These are phyloP conservation scores for Spiromyces aspiralis DNA, from an alignment of 371 early-diverging fungal genomes.

Conservation along the genomic window DNA sequence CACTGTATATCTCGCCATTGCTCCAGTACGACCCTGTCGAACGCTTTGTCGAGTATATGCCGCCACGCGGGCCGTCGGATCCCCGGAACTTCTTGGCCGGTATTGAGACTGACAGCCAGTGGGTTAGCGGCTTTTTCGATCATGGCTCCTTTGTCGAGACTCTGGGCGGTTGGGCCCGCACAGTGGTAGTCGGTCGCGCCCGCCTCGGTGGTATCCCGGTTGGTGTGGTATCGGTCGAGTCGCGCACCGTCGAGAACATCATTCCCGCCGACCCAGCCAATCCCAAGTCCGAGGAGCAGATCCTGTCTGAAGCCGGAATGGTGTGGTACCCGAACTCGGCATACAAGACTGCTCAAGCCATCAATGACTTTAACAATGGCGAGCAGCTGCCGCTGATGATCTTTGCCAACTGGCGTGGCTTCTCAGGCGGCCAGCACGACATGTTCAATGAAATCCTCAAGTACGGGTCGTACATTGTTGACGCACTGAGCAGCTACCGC, in stretches of 20 bases:
- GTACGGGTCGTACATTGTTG: constrained; percentile 95
- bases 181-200: constrained; percentile 84
- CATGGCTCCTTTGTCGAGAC: constrained; percentile 71
- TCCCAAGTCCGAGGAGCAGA: constrained; percentile 73
- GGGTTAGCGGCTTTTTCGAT: constrained; percentile 85
- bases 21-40: constrained; percentile 43
- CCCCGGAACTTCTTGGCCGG: constrained; percentile 84
- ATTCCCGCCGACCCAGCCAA: constrained; percentile 92
- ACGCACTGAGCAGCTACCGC: constrained; percentile 81
- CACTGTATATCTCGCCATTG: constrained; percentile 34
- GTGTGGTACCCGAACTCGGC: constrained; percentile 98
- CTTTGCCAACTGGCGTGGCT: constrained; percentile 99
- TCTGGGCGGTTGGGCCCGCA: constrained; percentile 43
- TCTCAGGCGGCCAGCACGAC: constrained; percentile 97
- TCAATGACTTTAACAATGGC: constrained; percentile 95
- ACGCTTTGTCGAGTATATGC: constrained; percentile 55
- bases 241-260: constrained; percentile 76
- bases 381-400: constrained; percentile 95
- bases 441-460: constrained; percentile 97
- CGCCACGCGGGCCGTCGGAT: constrained; percentile 77
- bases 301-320: constrained; percentile 83
- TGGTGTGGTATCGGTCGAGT: constrained; percentile 96
- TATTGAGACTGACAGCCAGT: constrained; percentile 40
- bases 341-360: constrained; percentile 97
- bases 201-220: constrained; percentile 92